Conservation (phyloP, 1,284 basidiomycete genomes). For the Jaminaea rosea region DNA sequence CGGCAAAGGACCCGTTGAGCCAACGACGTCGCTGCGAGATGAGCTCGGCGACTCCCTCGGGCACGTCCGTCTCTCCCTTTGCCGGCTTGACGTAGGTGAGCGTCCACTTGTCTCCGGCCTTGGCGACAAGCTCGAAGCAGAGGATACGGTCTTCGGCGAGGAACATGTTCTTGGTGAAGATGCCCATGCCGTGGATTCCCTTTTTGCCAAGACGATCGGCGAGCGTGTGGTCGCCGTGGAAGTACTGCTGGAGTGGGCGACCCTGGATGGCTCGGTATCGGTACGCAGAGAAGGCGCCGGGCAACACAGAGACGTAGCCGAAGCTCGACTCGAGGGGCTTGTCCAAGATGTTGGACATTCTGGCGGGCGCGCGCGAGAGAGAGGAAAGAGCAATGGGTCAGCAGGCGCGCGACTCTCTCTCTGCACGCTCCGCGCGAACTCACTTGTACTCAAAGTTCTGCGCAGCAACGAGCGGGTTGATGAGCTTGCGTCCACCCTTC, state of each 20-base stretch:
- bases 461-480: constrained; percentile 55
- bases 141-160: constrained; percentile 67
- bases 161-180: constrained; percentile 65
- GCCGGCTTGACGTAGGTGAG: constrained; percentile 88
- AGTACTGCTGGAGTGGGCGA: constrained; percentile 88
- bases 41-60: constrained; percentile 67
- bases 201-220: constrained; percentile 85
- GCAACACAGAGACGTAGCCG: constrained; percentile 80
- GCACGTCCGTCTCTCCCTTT: constrained; percentile 90
- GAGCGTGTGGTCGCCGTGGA: constrained; percentile 79
- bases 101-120: constrained; percentile 72
- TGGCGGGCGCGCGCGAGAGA: constrained; percentile 7
- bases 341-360: constrained; percentile 51
- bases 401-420: constrained; percentile 42
- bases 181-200: constrained; percentile 94
- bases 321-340: constrained; percentile 91
- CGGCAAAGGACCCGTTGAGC: constrained; percentile 95
- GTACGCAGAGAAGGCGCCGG: constrained; percentile 94
- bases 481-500: constrained; percentile 39
- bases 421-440: constrained; percentile 49
- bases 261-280: constrained; percentile 83
- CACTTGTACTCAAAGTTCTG: constrained; percentile 90
- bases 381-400: constrained; percentile 13
- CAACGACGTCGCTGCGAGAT: constrained; percentile 87
- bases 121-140: constrained; percentile 92